Conservation (phyloP, 176 grass and related monocot species). For the Luzula sylvatica region DNA sequence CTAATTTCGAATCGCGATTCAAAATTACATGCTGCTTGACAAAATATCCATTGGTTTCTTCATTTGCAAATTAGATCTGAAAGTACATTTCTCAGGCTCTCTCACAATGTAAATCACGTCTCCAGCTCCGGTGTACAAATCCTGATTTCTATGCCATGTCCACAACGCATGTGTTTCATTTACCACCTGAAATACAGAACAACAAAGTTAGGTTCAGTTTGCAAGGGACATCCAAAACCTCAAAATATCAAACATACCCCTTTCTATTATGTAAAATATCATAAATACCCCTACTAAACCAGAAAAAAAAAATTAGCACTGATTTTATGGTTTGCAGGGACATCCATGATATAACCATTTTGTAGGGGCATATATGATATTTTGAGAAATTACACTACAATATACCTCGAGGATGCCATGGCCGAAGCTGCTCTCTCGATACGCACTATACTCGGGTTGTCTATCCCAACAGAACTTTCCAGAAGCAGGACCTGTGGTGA, state of each 20-base stretch:
- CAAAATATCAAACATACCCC: background rate
- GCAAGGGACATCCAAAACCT: too few species aligned
- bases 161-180: constrained; percentile 83
- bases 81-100: constrained; percentile 38
- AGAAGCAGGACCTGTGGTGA: constrained; percentile 48
- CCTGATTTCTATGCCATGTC: constrained; percentile 82
- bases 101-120: constrained; percentile 75
- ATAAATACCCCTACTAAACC: too few species aligned
- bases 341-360: too few species aligned
- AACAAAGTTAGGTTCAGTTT: too few species aligned
- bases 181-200: constrained; percentile 38
- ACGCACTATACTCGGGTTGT: constrained; percentile 63
- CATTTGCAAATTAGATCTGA: background rate
- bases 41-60: background rate
- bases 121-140: constrained; percentile 27
- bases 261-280: background rate
- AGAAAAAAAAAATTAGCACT: background rate
- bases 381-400: background rate
- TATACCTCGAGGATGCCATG: constrained; percentile 71
- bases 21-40: background rate
- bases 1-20: background rate
- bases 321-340: too few species aligned
- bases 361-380: too few species aligned
- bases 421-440: constrained; percentile 75
- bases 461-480: constrained; percentile 81